Base-by-base conservation (phyloP, 1,139 yeast genomes). In the Taphrina flavorubra region DNA sequence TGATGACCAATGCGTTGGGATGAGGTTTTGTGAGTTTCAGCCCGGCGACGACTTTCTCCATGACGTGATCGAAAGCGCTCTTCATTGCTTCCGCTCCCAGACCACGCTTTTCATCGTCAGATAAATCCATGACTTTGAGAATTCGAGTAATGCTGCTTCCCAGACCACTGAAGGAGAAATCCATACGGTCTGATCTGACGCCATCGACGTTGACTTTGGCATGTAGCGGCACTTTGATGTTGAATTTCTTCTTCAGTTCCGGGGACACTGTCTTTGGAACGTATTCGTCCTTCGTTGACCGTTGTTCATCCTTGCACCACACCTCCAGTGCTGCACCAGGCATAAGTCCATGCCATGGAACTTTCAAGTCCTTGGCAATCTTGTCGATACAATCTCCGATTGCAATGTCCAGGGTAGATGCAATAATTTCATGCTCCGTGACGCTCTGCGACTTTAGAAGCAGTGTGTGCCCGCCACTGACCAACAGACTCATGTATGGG, bases 391-490 rank as follows among this genome's bases (percentile, higher is more conserved):
- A 89, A 77, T 94, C 97, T 0, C 99, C 99, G 5, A 89, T 89
- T 0, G 99, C 97, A 37, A 92, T 90, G 76, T 94, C 99, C 39
- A 86, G 79, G 0, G 96, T 89, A 74, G 92, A 84, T 11, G 89
- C 86, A 6, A 95, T 75, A 0, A 94, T 84, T 70, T 85, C 86
- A 78, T 94, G 99, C 1, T 87, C 82, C 0, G 82, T 73, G 1
- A 90, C 74, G 13, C 88, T 80, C 51, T 78, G 79, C 73, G 92
- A 88, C 7, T 85, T 80, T 0, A 94, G 97, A 44, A 92, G 80
- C 87, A 92, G 86, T 0, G 99, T 92, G 75, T 94, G 99, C 0
- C 99, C 99, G 0, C 99, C 99, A 74, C 96, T 88, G 18, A 89
- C 94, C 46, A 94, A 79, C 37, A 94, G 78, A 74, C 95, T 89